Base-by-base conservation (phyloP, 2,329 filamentous ascomycete genomes). In the Colletotrichum sp. region DNA sequence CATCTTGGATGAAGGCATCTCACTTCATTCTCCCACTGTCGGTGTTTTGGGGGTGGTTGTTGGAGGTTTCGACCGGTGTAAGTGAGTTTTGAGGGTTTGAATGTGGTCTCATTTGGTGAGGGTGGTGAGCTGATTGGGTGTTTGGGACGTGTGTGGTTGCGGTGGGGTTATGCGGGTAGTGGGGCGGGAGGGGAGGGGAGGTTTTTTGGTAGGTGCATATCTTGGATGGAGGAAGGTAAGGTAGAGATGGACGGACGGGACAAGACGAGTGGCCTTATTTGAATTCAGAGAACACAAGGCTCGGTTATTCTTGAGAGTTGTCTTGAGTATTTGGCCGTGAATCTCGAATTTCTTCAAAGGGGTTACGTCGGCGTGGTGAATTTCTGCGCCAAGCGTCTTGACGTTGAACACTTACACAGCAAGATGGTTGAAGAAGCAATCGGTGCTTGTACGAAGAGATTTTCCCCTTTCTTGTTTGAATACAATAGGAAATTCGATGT, bases 51-150 rank as follows among this genome's bases (percentile, higher is more conserved):
- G 43, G 12, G 24, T 7, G 24, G 48, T 13, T n/a, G 38, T 2
- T n/a, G 52, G 32, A 52, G 43, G n/a, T 52, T 52, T 52, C 12
- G 43, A 52, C n/a, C n/a, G 58, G 48, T 32, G 70, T 38, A 59
- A 73, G 70, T 62, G 38, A 58, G 63, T 21, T 52, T 52, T 58
- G 59, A 56, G 32, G 24, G 30, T 43, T 52, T 24, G 32, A 21
- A 63, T 69, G 58, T 70, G 61, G 69, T 43, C 55, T 68, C 52
- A 58, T 68, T 52, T 21, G 28, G 32, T 30, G 64, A 56, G 55
- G 26, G 34, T n/a, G 30, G 34, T 75, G 74, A 73, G 65, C 74
- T 71, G 74, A 76, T 75, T 75, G 26, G 24, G 65, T 32, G 48
- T 26, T 36, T 43, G 30, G 32, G 24, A 56, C 56, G 59, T 24